Evolutionary conservation across 2,329 filamentous ascomycete species (phyloP).

Genomic region (Fusarium aywerte): DNA sequence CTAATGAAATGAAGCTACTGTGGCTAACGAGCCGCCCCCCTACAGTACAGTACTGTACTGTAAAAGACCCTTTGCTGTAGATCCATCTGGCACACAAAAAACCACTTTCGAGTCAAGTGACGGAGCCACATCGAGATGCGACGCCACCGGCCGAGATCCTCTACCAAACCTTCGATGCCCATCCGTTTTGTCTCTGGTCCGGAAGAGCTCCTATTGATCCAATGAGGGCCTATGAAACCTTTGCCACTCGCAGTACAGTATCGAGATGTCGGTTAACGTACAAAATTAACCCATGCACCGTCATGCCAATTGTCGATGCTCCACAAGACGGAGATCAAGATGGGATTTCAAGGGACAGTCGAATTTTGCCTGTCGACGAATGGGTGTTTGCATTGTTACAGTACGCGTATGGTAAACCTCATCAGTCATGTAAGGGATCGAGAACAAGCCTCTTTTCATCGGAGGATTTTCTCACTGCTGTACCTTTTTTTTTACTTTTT

Average conservation of each 20-base stretch:
- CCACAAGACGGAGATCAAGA: neutral
- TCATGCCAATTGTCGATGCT: neutral
- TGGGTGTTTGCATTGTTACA: neutral
- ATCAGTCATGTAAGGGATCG: conserved; percentile 28
- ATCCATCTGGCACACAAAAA: conserved; percentile 37
- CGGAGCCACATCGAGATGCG: conserved; percentile 38
- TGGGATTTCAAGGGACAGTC: neutral
- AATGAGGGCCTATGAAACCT: neutral
- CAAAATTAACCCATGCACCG: neutral
- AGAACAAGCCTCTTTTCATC: neutral
- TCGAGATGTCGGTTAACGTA: conserved; percentile 11
- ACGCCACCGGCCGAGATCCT: conserved; percentile 41
- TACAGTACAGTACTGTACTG: no score
- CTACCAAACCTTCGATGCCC: conserved; percentile 38
- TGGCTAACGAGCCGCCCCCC: neutral
- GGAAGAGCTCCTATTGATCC: neutral
- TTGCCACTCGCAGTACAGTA: conserved; percentile 10
- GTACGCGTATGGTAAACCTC: neutral
- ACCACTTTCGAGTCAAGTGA: no score
- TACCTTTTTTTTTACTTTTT: neutral
- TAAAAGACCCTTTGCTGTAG: conserved; percentile 10
- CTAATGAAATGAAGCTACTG: neutral
- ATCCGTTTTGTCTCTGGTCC: conserved; percentile 15
- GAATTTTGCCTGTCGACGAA: neutral
- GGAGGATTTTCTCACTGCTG: conserved; percentile 2